Evolutionary conservation across 83 land plant species (phyloP).

Genomic region (Thuja plicata): DNA sequence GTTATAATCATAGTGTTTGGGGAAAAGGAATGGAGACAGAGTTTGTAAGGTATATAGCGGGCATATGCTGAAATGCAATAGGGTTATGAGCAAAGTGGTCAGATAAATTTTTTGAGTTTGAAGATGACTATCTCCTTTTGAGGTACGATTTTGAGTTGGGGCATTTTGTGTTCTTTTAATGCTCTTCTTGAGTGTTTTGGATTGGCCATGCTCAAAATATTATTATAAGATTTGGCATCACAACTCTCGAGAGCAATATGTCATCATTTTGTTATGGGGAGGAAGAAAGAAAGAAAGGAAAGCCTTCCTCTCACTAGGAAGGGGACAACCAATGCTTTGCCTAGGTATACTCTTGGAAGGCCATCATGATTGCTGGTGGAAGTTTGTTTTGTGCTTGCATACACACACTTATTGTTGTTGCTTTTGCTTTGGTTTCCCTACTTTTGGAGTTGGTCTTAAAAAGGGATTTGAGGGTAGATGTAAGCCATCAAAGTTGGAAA

Average conservation of each 20-base stretch:
- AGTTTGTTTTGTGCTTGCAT: background rate
- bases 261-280: background rate
- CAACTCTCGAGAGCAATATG: background rate
- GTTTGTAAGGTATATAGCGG: conserved; percentile 2
- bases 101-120: background rate
- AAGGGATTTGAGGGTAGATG: no score
- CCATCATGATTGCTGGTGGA: background rate
- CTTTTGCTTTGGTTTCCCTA: no score
- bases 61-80: background rate
- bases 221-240: background rate
- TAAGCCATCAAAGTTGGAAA: background rate
- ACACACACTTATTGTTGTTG: no score
- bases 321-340: background rate
- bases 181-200: background rate
- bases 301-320: background rate
- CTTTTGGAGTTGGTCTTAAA: no score
- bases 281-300: background rate
- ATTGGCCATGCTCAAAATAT: background rate
- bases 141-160: background rate
- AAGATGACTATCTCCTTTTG: conserved; percentile 8
- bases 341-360: no score
- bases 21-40: conserved; percentile 1
- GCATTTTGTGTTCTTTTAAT: background rate
- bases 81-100: background rate
- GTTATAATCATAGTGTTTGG: conserved; percentile 10